Conservation (phyloP, 352 stramenopile genomes). For the Phytophthora citrophthora region DNA sequence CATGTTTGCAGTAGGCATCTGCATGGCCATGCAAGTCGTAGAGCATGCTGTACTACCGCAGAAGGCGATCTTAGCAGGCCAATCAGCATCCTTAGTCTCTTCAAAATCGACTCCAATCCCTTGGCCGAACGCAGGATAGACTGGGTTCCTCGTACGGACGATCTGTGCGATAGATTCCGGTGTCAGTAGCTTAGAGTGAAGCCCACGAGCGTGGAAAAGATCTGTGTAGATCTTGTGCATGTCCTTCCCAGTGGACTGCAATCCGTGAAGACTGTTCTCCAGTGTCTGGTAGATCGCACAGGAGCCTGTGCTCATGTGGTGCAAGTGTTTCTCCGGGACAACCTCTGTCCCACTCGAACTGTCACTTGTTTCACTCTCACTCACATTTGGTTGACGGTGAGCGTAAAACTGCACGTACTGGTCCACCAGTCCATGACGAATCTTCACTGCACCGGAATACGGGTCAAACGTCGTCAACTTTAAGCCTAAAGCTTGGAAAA, state of each 20-base stretch:
- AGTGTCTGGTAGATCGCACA: slow-evolving; percentile 53
- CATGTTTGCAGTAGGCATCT: slow-evolving; percentile 42
- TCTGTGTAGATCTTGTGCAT: slow-evolving; percentile 73
- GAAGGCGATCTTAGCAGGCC: slow-evolving; percentile 52
- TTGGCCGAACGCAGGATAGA: slow-evolving; percentile 43
- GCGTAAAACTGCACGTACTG: slow-evolving; percentile 66
- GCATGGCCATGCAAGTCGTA: slow-evolving; percentile 65
- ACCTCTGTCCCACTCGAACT: slow-evolving; percentile 9
- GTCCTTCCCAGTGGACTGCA: slow-evolving; percentile 59
- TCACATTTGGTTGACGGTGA: slow-evolving; percentile 12
- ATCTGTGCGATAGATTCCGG: slow-evolving; percentile 49
- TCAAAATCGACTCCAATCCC: slow-evolving; percentile 52
- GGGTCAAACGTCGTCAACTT: slow-evolving; percentile 61
- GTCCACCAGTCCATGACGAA: slow-evolving; percentile 47
- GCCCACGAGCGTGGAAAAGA: slow-evolving; percentile 51
- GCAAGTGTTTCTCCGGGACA: slow-evolving; percentile 26
- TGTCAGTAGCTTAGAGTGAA: slow-evolving; percentile 52
- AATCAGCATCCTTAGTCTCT: slow-evolving; percentile 12
- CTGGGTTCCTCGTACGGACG: slow-evolving; percentile 48
- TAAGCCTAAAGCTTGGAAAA: slow-evolving; percentile 44
- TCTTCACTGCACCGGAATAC: slow-evolving; percentile 31
- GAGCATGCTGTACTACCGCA: slow-evolving; percentile 58
- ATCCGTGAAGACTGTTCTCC: slow-evolving; percentile 41
- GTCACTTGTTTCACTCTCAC: slow-evolving; percentile 3
- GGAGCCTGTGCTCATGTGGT: slow-evolving; percentile 53